phyloP scores from a whole-genome alignment of 371 early-diverging fungal species.

The Mucor plumbeus region DNA sequence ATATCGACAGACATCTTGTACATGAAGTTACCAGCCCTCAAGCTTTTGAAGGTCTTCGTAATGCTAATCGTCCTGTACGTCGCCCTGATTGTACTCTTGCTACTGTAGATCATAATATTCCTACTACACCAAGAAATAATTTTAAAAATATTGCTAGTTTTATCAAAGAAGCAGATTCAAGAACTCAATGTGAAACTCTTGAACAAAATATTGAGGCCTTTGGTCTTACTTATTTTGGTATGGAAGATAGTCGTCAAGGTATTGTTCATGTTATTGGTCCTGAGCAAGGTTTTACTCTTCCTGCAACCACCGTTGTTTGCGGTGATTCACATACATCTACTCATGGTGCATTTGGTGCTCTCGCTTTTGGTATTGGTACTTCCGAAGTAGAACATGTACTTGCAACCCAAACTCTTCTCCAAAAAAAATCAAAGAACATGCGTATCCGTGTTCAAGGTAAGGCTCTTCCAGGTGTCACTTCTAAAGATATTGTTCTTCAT shows the following conservation, averaged over 20 bases:
- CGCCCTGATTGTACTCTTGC: conserved; percentile 70
- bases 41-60: conserved; percentile 72
- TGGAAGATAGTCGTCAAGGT: conserved; percentile 71
- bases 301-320: conserved; percentile 73
- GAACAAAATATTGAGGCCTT: conserved; percentile 70
- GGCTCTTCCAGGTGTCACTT: conserved; percentile 58
- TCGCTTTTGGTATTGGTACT: conserved; percentile 79
- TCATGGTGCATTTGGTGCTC: conserved; percentile 77
- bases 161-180: conserved; percentile 67
- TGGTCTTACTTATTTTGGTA: conserved; percentile 70
- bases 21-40: conserved; percentile 74
- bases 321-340: conserved; percentile 79
- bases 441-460: conserved; percentile 62
- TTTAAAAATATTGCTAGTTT: conserved; percentile 65
- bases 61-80: conserved; percentile 62
- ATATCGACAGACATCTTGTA: conserved; percentile 74
- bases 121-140: conserved; percentile 57
- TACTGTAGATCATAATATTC: conserved; percentile 80
- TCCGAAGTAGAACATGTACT: conserved; percentile 78
- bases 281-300: conserved; percentile 77
- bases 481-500: conserved; percentile 72
- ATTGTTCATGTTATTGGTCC: conserved; percentile 81
- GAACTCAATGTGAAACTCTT: conserved; percentile 67
- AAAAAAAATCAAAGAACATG: conserved; percentile 75
- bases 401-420: conserved; percentile 72